phyloP scores from a whole-genome alignment of 2,329 filamentous ascomycete species.

The Aspergillus pseudotamarii region DNA sequence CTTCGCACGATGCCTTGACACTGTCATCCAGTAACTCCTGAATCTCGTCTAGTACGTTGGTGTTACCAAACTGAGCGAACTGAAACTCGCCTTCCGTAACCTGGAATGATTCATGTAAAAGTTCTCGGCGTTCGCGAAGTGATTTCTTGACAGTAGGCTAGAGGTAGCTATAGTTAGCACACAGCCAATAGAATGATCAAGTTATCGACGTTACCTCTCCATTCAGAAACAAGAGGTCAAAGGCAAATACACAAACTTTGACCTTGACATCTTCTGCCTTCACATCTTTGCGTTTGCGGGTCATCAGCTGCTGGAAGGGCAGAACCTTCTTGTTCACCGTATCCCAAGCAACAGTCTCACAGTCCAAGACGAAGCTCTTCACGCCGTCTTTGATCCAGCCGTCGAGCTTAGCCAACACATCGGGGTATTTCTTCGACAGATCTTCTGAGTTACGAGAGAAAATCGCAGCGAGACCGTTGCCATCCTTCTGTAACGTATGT shows the following conservation, averaged over 20 bases:
- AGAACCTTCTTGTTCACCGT: constrained; percentile 91
- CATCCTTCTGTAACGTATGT: constrained; percentile 66
- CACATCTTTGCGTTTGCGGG: constrained; percentile 94
- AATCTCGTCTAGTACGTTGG: constrained; percentile 89
- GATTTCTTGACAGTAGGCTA: constrained; percentile 80
- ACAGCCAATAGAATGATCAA: not conserved
- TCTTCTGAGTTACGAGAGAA: constrained; percentile 98
- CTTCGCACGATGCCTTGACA: constrained; percentile 94
- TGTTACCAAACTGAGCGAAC: constrained; percentile 84
- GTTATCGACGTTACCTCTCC: constrained; percentile 61
- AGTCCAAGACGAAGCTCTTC: constrained; percentile 96
- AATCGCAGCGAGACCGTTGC: constrained; percentile 78
- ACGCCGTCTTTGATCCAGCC: constrained; percentile 89
- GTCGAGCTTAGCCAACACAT: constrained; percentile 84
- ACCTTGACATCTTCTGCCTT: constrained; percentile 94
- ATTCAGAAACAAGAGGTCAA: constrained; percentile 91
- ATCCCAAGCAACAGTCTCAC: constrained; percentile 97
- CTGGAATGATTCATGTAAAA: constrained; percentile 72
- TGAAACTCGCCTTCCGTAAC: constrained; percentile 87
- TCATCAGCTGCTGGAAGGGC: constrained; percentile 98
- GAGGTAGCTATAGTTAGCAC: constrained; percentile 9
- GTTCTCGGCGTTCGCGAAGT: constrained; percentile 78
- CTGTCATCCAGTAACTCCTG: constrained; percentile 90
- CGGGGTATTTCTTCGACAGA: constrained; percentile 94
- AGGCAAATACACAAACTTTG: constrained; percentile 96